Evolutionary conservation across 1,284 basidiomycete genomes (phyloP), one percentile per base, ranked within the genome.

Genomic region (Pseudozyma tsukubaensis): DNA sequence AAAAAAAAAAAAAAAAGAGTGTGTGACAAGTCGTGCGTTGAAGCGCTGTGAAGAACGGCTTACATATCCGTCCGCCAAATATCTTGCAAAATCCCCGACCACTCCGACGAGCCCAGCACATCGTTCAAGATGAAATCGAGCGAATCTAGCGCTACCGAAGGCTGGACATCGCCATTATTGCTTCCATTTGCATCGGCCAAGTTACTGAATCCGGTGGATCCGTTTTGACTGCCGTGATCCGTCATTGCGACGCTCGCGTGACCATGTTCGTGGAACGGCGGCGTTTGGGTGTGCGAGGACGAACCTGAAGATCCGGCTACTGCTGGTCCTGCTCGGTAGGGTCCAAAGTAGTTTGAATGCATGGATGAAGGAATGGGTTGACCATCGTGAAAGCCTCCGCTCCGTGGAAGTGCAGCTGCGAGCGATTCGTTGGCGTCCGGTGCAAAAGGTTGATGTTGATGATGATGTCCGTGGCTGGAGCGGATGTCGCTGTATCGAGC

Each of bases 71-170:
- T 61, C 11, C 62, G 21, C 69, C 69, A 71, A 19, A 72, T 72
- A 37, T 72, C 70, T 37, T 59, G 51, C 34, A 72, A n/a, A 11
- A 67, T 63, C 4, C 64, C 64, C 2, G 43, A 45, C 70, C 70
- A 72, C 34, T 72, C 63, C 16, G 42, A 47, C 19, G 59, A 63
- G 7, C 63, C 70, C 9, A 72, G 47, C 24, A 72, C 63, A 18
- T 72, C 70, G 29, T 72, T 62, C 18, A 72, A 37, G 32, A 72
- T 72, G 19, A 67, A 72, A 21, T 72, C 70, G 11, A 72, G 43
- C 56, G 59, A 59, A 34, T 72, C 59, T 24, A 54, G 39, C 6
- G 60, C 68, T 0, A 44, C 50, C 12, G 24, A 44, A 4, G 16
- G 29, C n/a, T 16, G 43, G 18, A 16, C 34, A 7, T 54, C 57